These are phyloP conservation scores for Cystobasidium pallidum DNA, from an alignment of 1,284 basidiomycete genomes.

Conservation along the genomic window DNA sequence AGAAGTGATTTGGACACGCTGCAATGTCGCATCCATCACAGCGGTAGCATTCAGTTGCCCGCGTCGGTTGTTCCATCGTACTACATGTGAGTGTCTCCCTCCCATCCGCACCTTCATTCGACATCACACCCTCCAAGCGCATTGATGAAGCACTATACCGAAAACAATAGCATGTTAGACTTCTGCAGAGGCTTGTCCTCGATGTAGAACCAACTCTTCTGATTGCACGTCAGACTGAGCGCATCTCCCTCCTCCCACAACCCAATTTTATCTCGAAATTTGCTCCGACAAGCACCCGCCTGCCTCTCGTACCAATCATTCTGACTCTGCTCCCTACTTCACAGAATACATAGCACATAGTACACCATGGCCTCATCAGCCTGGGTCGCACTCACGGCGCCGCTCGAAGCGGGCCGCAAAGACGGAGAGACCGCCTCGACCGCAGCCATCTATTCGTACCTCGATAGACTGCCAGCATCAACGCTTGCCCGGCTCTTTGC, in stretches of 20 bases:
- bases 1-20: neutral
- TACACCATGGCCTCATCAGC: slow-evolving; percentile 20
- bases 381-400: slow-evolving; percentile 43
- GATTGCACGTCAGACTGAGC: slow-evolving; percentile 49
- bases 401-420: slow-evolving; percentile 6
- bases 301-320: neutral
- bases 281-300: neutral
- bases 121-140: neutral
- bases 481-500: slow-evolving; percentile 83
- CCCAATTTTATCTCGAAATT: slow-evolving; percentile 11
- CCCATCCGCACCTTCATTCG: neutral
- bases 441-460: slow-evolving; percentile 64
- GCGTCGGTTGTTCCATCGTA: neutral
- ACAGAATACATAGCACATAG: neutral
- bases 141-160: slow-evolving; percentile 42
- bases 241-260: neutral
- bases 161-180: slow-evolving; percentile 48
- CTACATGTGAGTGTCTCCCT: neutral
- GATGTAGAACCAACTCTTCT: slow-evolving; percentile 31
- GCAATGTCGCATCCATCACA: neutral
- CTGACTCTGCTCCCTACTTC: neutral
- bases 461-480: slow-evolving; percentile 81
- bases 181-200: slow-evolving; percentile 35
- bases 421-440: slow-evolving; percentile 35
- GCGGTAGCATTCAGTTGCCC: slow-evolving; percentile 13